These are phyloP conservation scores for Pseudogymnoascus destructans DNA, from an alignment of 2,329 filamentous ascomycete species.

Conservation along the genomic window DNA sequence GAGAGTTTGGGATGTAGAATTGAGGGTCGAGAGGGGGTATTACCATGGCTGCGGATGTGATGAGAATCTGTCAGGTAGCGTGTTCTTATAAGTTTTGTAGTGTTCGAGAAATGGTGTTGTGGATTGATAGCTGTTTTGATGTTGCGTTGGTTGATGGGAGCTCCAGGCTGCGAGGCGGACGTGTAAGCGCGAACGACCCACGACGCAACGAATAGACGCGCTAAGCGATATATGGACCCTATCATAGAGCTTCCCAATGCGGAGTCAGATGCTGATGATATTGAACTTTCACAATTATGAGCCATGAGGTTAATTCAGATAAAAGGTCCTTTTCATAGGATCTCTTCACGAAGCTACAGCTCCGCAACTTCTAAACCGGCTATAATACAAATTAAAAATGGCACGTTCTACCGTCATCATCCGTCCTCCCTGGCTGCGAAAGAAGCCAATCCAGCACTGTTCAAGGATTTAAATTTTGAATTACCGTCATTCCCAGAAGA, in stretches of 20 bases:
- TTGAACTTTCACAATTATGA: background rate
- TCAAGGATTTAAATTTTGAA: slow-evolving; percentile 55
- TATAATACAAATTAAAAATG: slow-evolving; percentile 61
- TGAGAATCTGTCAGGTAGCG: slow-evolving; percentile 1
- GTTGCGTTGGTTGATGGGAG: slow-evolving; percentile 10
- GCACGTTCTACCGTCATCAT: slow-evolving; percentile 70
- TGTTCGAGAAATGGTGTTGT: slow-evolving; percentile 8
- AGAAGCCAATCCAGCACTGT: slow-evolving; percentile 53
- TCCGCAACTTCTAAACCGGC: slow-evolving; percentile 31
- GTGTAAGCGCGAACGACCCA: slow-evolving; percentile 11
- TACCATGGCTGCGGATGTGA: slow-evolving; percentile 36
- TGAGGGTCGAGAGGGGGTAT: slow-evolving; percentile 15
- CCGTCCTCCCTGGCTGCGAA: slow-evolving; percentile 39
- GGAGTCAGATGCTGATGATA: slow-evolving; percentile 8
- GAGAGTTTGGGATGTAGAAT: background rate
- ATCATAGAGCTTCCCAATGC: slow-evolving; percentile 17
- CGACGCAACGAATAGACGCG: slow-evolving; percentile 7
- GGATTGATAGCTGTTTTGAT: slow-evolving; percentile 9
- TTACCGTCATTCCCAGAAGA: slow-evolving; percentile 43
- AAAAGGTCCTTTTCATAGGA: background rate
- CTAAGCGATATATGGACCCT: slow-evolving; percentile 11
- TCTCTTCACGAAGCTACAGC: background rate
- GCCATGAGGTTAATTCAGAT: slow-evolving; percentile 6
- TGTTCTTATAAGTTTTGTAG: background rate
- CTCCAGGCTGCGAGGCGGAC: slow-evolving; percentile 14